Evolutionary conservation across 2,329 filamentous ascomycete genomes (phyloP), one percentile per base, ranked within the genome.

Genomic region (Trichoderma sp.): DNA sequence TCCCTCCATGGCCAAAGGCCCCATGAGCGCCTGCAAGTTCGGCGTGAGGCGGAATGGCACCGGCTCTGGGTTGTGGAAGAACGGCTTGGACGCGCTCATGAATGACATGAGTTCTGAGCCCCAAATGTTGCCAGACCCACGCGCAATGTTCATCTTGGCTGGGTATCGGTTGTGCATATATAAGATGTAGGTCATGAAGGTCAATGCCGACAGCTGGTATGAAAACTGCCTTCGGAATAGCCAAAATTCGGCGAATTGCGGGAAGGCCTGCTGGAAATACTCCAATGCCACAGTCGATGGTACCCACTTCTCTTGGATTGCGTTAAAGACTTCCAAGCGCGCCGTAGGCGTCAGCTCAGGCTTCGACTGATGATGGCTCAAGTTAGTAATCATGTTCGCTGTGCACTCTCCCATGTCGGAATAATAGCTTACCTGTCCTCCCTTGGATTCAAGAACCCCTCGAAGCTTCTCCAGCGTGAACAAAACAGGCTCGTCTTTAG

Each of bases 131-230:
- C 96, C 96, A 6, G 91, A 94, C 34, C 88, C 87, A 28, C 94
- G 90, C 13, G 93, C 91, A 76, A 99, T 96, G 80, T 92, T 91
- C 79, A 98, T 91, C 85, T 99, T 99, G 80, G 94, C 93, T 6
- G 96, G 96, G 79, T 96, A 97, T 34, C 96, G 92, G 78, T 93
- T 93, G 78, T 95, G 93, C 89, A 99, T 98, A 82, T 95, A 95
- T 83, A 99, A 91, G 69, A 97, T 91, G 78, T 98, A 99, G 4
- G 96, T 98, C 91, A 99, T 97, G 82, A 99, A 99, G 1, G 96
- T 97, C 72, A 98, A 86, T 1, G 94, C 89, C 24, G 96, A 95
- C 71, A 97, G 90, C 81, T 99, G 96, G 83, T 98, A 97, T 26
- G 93, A 92, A 82, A 99, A 97, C 73, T 97, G 94, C 69, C 94